Percentiles rank a stretch among this genome's conserved stretches.
These are phyloP conservation scores for Allium fistulosum DNA, from an alignment of 106 monocot species.

Conservation along the genomic window DNA sequence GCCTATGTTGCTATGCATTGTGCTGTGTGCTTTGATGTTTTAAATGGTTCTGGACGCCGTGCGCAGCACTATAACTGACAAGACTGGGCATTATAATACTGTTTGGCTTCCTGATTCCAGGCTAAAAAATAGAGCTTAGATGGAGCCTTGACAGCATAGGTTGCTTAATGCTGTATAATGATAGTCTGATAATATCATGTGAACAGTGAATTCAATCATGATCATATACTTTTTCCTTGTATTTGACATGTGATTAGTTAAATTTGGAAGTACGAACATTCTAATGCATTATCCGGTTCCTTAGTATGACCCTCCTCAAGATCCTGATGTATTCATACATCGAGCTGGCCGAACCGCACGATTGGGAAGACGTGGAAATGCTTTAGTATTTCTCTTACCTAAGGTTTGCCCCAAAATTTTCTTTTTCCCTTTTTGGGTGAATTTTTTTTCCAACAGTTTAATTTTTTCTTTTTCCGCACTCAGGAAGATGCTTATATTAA, in stretches of 20 bases:
- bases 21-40: no score
- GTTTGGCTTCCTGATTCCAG: no score
- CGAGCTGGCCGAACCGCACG: constrained; percentile 96
- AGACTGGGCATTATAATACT: no score
- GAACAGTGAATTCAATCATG: no score
- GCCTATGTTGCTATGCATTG: no score
- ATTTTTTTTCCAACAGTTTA: background rate
- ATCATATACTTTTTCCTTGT: no score
- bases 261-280: background rate
- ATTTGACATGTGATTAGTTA: background rate
- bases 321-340: constrained; percentile 95
- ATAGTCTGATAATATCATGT: no score
- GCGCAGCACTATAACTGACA: no score
- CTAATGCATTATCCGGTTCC: background rate
- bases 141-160: no score
- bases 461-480: background rate
- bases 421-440: background rate
- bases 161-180: no score
- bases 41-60: no score
- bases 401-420: constrained; percentile 50
- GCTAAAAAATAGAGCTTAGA: no score
- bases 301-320: constrained; percentile 98
- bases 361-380: constrained; percentile 78
- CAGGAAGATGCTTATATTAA: constrained; percentile 92
- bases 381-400: constrained; percentile 81